Evolutionary conservation across 2,329 filamentous ascomycete species (phyloP).

Genomic region (Herpomyces periplanetae): DNA sequence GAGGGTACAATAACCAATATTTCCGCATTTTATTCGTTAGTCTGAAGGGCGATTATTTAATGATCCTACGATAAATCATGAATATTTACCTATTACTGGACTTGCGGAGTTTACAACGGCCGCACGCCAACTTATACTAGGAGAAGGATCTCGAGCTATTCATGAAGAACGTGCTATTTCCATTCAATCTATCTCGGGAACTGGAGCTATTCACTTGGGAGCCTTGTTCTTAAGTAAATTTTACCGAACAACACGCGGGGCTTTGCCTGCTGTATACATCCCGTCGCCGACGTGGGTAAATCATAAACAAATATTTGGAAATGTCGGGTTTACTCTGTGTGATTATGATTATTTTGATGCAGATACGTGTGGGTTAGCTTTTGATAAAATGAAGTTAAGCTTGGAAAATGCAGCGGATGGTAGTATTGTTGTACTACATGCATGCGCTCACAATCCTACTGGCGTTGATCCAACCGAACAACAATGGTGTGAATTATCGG

Average conservation of each 20-base stretch:
- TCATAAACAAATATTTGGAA: conserved; percentile 91
- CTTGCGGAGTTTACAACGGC: conserved; percentile 49
- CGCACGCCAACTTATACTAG: conserved; percentile 61
- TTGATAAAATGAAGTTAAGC: conserved; percentile 41
- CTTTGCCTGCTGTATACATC: conserved; percentile 40
- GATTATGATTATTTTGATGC: conserved; percentile 81
- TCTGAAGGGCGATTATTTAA: conserved; percentile 59
- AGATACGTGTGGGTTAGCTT: conserved; percentile 58
- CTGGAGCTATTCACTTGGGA: conserved; percentile 68
- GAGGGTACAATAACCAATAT: conserved; percentile 1
- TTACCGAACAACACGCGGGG: conserved; percentile 18
- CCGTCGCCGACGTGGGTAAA: conserved; percentile 93
- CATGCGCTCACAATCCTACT: conserved; percentile 90
- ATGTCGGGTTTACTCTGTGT: conserved; percentile 36
- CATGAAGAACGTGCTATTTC: conserved; percentile 41
- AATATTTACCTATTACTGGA: conserved; percentile 87
- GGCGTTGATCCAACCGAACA: conserved; percentile 74
- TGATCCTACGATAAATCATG: conserved; percentile 73
- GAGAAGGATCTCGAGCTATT: conserved; percentile 36
- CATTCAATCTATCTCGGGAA: conserved; percentile 83
- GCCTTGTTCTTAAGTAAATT: conserved; percentile 77
- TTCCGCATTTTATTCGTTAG: conserved; percentile 11
- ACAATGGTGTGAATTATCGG: conserved; percentile 70
- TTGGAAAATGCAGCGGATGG: conserved; percentile 29
- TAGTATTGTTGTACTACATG: conserved; percentile 63